Conservation (phyloP, 257 asterid genomes). For the Solanum rostratum region DNA sequence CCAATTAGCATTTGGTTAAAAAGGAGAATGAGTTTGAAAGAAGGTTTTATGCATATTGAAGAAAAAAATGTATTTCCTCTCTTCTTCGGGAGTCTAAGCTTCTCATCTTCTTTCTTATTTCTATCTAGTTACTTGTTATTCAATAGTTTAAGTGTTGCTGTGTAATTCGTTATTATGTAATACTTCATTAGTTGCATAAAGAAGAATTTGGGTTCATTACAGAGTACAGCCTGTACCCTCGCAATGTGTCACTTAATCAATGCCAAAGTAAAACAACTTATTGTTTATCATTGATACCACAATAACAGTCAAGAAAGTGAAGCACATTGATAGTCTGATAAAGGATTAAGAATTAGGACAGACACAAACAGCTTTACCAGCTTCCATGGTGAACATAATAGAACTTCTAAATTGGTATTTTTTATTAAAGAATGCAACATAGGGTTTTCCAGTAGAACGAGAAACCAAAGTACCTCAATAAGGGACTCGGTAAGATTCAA, state of each 20-base stretch:
- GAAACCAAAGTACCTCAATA: conserved; percentile 53
- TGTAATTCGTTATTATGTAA: no score
- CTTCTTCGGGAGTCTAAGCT: no score
- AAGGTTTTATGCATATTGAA: no score
- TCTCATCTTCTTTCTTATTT: no score
- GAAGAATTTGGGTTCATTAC: no score
- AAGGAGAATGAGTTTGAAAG: no score
- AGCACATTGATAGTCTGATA: not conserved
- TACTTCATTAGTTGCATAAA: no score
- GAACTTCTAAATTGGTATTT: not conserved
- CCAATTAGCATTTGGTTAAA: no score
- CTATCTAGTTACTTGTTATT: no score
- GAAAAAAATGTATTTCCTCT: no score
- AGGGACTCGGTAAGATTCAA: conserved; percentile 70
- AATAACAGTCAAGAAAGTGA: not conserved
- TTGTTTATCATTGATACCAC: not conserved
- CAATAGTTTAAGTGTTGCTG: no score
- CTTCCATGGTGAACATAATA: not conserved
- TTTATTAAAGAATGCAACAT: not conserved
- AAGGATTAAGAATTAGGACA: not conserved
- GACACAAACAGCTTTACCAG: not conserved
- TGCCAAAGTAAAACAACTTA: not conserved
- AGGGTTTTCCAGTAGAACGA: not conserved
- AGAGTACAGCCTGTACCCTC: not conserved
- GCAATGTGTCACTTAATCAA: not conserved